Base-by-base conservation (phyloP, 1,284 basidiomycete species). In the Exsudoporus floridanus region DNA sequence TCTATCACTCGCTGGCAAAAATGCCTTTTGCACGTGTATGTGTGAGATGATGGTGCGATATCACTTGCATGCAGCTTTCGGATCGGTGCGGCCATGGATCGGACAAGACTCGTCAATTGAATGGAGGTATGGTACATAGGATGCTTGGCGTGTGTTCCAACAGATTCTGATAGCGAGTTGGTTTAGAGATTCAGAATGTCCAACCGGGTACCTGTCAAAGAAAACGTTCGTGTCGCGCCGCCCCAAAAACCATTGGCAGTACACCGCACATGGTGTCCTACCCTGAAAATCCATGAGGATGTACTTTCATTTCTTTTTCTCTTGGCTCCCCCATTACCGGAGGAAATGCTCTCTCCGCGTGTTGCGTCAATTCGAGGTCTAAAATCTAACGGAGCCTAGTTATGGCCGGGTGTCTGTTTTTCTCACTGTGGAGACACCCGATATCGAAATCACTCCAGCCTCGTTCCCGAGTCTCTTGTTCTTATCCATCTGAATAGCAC, bases 1-100 rank as follows among this genome's bases (percentile, higher is more conserved):
- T 52, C 45, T 36, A 55, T 67, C 57, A 30, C 36, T 53, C 40
- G 51, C 43, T 23, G 52, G 60, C 39, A 31, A 60, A 60, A 63
- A 63, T 54, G 62, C 50, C 45, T 53, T 59, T 50, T 58, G 33
- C 62, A 67, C 65, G 62, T 63, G 65, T 58, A 40, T 13, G 36
- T 31, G 51, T 53, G 34, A 28, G 42, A 45, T 18, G 49, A 39
- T 42, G 48, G 35, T 46, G 31, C 45, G 50, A 34, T 43, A 51
- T 41, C 36, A 44, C 34, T 27, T 23, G 18, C 9, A 14, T 9
- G 35, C 33, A n/a, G 23, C 13, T 18, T 38, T 42, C 46, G 36
- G 54, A 52, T 49, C 41, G 46, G 49, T 59, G 49, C 58, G 54
- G 50, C 35, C 45, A n/a, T 61, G 47, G 39, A 59, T 42, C 54